A percentile compares a stretch with the other conserved stretches of the same genome.
These are phyloP conservation scores for Citrus maxima DNA, from an alignment of 345 rosid genomes.

Conservation along the genomic window DNA sequence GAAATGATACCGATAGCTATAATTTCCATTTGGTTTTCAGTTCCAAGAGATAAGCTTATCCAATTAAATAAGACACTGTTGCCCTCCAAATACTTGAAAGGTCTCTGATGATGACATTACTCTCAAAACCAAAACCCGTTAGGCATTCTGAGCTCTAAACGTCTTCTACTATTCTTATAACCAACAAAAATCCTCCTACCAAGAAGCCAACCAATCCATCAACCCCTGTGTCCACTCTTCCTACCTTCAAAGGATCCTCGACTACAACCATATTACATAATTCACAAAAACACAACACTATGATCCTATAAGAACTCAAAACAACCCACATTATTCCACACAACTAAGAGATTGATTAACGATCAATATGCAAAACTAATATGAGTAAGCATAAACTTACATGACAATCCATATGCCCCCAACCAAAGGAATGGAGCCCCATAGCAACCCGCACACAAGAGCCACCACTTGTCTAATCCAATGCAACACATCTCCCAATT, in stretches of 20 bases:
- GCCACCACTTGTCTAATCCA: conserved; percentile 93
- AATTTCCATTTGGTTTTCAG: not conserved
- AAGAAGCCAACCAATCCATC: not conserved
- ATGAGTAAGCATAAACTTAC: conserved; percentile 43
- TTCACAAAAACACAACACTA: not conserved
- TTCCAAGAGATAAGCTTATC: not conserved
- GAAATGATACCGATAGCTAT: not conserved
- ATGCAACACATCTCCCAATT: conserved; percentile 95
- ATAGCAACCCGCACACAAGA: conserved; percentile 71
- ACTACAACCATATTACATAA: not conserved
- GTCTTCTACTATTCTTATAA: not conserved
- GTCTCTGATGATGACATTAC: not conserved
- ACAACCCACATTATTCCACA: not conserved
- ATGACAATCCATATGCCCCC: conserved; percentile 85
- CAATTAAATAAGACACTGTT: not conserved
- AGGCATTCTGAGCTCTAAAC: not conserved
- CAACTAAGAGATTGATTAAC: not conserved
- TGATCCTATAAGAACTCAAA: not conserved
- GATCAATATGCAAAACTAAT: not conserved
- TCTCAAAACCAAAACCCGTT: not conserved
- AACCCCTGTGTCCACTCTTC: not conserved
- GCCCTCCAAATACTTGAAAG: not conserved
- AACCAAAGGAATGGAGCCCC: conserved; percentile 82
- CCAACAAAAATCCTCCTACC: not conserved
- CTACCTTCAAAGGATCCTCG: not conserved